These are phyloP conservation scores for Podospora pseudocomata DNA, from an alignment of 495 filamentous ascomycete species.

Conservation along the genomic window DNA sequence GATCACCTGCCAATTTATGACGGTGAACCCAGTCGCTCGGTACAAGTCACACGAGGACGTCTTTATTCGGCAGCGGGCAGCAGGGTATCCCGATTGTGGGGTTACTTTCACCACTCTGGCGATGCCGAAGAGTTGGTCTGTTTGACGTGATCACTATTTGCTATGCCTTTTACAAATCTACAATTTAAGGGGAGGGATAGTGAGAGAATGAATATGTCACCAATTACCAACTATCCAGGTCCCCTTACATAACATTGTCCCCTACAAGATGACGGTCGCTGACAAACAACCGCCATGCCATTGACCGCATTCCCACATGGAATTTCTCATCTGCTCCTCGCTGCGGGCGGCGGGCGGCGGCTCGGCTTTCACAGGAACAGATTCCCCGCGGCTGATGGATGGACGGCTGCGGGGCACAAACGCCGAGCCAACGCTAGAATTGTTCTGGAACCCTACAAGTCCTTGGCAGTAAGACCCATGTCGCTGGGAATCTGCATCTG, in stretches of 20 bases:
- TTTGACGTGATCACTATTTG: not conserved
- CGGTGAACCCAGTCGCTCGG: not conserved
- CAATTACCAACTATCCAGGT: not conserved
- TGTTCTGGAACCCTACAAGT: slow-evolving; percentile 26
- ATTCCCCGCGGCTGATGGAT: not conserved
- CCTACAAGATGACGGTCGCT: slow-evolving; percentile 26
- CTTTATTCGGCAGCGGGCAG: not conserved
- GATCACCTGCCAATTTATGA: not conserved
- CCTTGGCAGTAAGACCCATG: not conserved
- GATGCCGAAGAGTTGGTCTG: not conserved
- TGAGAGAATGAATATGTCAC: not conserved
- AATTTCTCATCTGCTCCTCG: not conserved
- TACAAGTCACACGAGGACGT: not conserved
- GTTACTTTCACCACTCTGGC: not conserved
- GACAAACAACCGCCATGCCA: slow-evolving; percentile 23
- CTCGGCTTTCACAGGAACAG: slow-evolving; percentile 1
- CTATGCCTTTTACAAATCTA: too few relatives aligned
- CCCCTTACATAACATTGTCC: not conserved
- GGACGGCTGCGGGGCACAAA: slow-evolving; percentile 7
- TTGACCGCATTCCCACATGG: not conserved
- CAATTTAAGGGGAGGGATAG: not conserved
- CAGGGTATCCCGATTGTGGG: not conserved
- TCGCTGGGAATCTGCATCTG: not conserved
- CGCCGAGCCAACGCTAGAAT: slow-evolving; percentile 25
- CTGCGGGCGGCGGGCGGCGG: not conserved